Evolutionary conservation across 257 asterid genomes (phyloP).

Genomic region (Capsicum pubescens): DNA sequence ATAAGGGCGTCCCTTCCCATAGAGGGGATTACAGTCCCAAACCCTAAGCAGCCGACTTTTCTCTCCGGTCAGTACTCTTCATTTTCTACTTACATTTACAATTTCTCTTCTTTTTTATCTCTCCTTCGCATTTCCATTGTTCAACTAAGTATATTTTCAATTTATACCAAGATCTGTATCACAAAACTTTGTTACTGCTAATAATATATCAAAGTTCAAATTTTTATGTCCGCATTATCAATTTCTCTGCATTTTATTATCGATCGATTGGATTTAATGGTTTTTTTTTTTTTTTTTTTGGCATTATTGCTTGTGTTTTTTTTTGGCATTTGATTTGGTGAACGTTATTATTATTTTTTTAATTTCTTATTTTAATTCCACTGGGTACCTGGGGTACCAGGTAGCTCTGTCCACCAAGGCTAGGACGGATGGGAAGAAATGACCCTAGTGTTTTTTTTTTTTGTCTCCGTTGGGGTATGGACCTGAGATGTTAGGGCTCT

Average conservation of each 20-base stretch:
- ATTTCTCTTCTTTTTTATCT: not conserved
- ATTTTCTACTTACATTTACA: not conserved
- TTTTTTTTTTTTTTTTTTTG: not conserved
- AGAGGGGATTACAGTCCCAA: constrained; percentile 25
- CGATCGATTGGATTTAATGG: not conserved
- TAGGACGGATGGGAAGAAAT: too few relatives aligned
- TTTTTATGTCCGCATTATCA: not conserved
- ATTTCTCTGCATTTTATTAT: not conserved
- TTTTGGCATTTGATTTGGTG: constrained; percentile 20
- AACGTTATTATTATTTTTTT: not conserved
- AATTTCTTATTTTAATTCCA: too few relatives aligned
- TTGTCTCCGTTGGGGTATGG: too few relatives aligned
- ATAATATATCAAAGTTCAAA: not conserved
- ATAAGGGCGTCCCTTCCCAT: not conserved
- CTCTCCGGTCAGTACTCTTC: constrained; percentile 23
- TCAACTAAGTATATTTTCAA: not conserved
- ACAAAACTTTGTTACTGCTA: not conserved
- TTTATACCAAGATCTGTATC: constrained; percentile 14
- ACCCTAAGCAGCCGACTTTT: constrained; percentile 33
- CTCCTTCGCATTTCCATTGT: not conserved
- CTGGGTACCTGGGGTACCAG: too few relatives aligned
- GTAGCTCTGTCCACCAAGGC: too few relatives aligned
- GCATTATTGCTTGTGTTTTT: constrained; percentile 15
- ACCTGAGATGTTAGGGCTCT: too few relatives aligned
- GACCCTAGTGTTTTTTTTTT: too few relatives aligned